Conservation (phyloP, 1,284 basidiomycete genomes). For the Hortiboletus rubellus region DNA sequence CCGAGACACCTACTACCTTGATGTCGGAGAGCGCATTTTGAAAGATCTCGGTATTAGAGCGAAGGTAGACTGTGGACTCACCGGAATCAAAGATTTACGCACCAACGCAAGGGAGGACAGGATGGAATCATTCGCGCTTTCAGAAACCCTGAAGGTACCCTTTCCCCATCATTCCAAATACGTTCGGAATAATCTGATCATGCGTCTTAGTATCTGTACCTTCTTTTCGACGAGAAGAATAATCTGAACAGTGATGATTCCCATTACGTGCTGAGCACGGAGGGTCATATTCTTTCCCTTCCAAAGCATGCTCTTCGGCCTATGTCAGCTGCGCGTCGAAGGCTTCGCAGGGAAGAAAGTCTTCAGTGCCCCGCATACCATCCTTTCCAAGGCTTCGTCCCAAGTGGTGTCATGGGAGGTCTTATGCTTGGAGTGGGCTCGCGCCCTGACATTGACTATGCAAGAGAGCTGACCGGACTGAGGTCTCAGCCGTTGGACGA, state of each 20-base stretch:
- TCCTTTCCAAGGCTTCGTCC: slow-evolving; percentile 41
- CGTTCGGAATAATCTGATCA: slow-evolving; percentile 4
- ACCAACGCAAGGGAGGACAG: slow-evolving; percentile 83
- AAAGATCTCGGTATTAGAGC: slow-evolving; percentile 72
- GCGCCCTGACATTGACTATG: slow-evolving; percentile 77
- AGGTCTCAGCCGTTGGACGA: slow-evolving; percentile 51
- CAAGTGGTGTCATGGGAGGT: slow-evolving; percentile 39
- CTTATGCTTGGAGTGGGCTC: slow-evolving; percentile 68
- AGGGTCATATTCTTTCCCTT: slow-evolving; percentile 86
- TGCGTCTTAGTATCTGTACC: slow-evolving; percentile 73
- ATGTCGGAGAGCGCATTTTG: slow-evolving; percentile 84
- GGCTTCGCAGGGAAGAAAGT: slow-evolving; percentile 63
- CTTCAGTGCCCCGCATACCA: slow-evolving; percentile 74
- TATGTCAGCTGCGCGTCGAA: slow-evolving; percentile 56
- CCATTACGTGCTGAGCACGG: slow-evolving; percentile 87
- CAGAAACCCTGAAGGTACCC: slow-evolving; percentile 83
- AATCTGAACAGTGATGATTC: slow-evolving; percentile 72
- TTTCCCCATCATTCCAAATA: not conserved
- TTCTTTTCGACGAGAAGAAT: slow-evolving; percentile 88
- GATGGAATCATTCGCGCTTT: slow-evolving; percentile 92
- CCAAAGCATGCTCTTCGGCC: slow-evolving; percentile 53
- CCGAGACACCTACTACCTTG: slow-evolving; percentile 86
- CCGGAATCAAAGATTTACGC: slow-evolving; percentile 77
- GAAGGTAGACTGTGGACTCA: slow-evolving; percentile 83
- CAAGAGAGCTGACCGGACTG: slow-evolving; percentile 62